Evolutionary conservation across 192 early-diverging fungal species (phyloP), one percentile per base, ranked within the genome.

Genomic region (Rhizophagus prolifer): DNA sequence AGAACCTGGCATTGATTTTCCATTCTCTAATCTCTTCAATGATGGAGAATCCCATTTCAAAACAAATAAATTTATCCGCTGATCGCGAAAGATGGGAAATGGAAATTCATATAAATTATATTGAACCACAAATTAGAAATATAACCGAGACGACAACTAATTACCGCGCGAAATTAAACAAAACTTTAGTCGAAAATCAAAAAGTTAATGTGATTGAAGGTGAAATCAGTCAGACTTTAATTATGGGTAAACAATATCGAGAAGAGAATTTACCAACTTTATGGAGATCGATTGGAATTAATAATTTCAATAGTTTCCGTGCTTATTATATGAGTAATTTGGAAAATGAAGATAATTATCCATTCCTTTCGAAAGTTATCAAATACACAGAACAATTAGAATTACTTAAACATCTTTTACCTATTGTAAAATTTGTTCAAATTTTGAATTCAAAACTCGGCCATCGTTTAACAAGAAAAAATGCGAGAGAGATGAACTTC

Each of bases 351-450:
- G 13, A 61, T 21, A 41, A 58, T 19, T 73, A 63, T 50, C 70
- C 68, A 58, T 78, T 78, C 36, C 28, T 78, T 14, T 61, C 70
- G 23, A 26, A 64, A 13, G 65, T 64, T 60, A 64, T 78, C 16
- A 62, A 74, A 58, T 38, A 78, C n/a, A 10, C 19, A 9, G 26
- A 50, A 66, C 16, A 58, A 31, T 31, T 78, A 47, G n/a, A 41
- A n/a, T 72, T 46, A 12, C 21, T 78, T 1, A 54, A 71, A 60
- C 47, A 78, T 74, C 46, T 78, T 38, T 71, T 28, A 10, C 67
- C 69, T 12, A 78, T 78, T n/a, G 25, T 78, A 9, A 78, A 73
- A 34, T 78, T 78, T 69, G 70, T 59, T 14, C 28, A 61, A 34
- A 72, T 60, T 26, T 54, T 74, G 13, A 34, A 34, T 34, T 23